A percentile compares a stretch with the other conserved stretches of the same genome.
phyloP scores from a whole-genome alignment of 768 basidiomycete genomes.

The Pholiota molesta region DNA sequence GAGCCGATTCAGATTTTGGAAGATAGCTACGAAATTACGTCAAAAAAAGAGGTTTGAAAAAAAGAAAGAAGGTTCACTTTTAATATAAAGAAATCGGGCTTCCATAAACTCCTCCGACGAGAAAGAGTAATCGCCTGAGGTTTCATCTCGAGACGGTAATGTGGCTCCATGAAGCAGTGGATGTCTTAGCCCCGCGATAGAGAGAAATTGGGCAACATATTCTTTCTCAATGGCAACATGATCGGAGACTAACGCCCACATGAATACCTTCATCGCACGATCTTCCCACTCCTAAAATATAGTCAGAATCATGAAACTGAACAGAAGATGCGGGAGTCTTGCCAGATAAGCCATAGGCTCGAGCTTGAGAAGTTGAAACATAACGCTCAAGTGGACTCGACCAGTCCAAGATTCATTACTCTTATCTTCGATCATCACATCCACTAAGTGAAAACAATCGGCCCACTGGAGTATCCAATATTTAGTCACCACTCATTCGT shows the following conservation, averaged over 20 bases:
- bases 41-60: neutral
- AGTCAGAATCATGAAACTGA: neutral
- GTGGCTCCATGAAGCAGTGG: conserved; percentile 43
- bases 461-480: neutral
- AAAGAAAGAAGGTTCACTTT: conserved; percentile 18
- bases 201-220: conserved; percentile 58
- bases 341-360: conserved; percentile 67
- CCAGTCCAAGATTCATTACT: conserved; percentile 42
- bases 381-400: conserved; percentile 65
- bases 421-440: neutral
- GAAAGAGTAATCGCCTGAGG: conserved; percentile 31
- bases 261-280: conserved; percentile 54
- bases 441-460: conserved; percentile 9
- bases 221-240: conserved; percentile 58
- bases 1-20: conserved; percentile 43
- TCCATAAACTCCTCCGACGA: conserved; percentile 30
- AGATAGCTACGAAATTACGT: conserved; percentile 39
- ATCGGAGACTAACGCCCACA: conserved; percentile 52
- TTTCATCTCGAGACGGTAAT: conserved; percentile 14
- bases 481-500: neutral
- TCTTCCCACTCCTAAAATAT: conserved; percentile 44
- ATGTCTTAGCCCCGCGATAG: conserved; percentile 59
- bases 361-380: conserved; percentile 51
- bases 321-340: conserved; percentile 22
- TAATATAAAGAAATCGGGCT: conserved; percentile 36